Conservation (phyloP, 2,329 filamentous ascomycete species). For the Cladosporium sp. region DNA sequence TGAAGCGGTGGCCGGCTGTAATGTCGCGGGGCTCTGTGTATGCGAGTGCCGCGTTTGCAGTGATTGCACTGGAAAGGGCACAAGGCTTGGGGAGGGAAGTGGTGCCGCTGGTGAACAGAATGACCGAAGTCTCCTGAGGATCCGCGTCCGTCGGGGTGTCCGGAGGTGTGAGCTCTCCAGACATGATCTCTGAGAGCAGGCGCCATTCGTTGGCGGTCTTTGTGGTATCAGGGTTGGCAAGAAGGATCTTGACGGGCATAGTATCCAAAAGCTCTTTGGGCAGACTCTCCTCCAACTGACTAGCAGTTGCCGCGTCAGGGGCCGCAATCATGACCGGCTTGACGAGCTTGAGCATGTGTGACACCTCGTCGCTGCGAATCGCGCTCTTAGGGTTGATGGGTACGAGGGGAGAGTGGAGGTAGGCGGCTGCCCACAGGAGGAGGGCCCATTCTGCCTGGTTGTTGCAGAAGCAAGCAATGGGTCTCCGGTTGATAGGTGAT, state of each 20-base stretch:
- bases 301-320: conserved; percentile 22
- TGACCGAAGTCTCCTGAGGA: conserved; percentile 31
- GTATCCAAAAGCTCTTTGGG: conserved; percentile 20
- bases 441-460: conserved; percentile 31
- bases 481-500: conserved; percentile 26
- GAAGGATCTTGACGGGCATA: conserved; percentile 22
- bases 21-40: conserved; percentile 25
- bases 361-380: conserved; percentile 24
- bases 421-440: conserved; percentile 28
- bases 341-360: conserved; percentile 27
- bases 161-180: conserved; percentile 26
- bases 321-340: conserved; percentile 24
- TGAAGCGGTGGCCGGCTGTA: conserved; percentile 23
- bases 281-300: conserved; percentile 24
- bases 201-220: conserved; percentile 20
- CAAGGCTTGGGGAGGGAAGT: conserved; percentile 44
- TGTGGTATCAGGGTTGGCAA: conserved; percentile 16
- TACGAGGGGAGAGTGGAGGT: conserved; percentile 28
- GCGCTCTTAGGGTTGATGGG: conserved; percentile 29
- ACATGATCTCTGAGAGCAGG: conserved; percentile 25
- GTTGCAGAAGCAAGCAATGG: conserved; percentile 27
- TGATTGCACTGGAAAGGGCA: conserved; percentile 33
- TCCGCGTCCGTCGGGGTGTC: conserved; percentile 26
- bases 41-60: conserved; percentile 33
- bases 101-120: conserved; percentile 48